Conservation (phyloP, 73 alveolate species). For the Vitrella brassicaformis region DNA sequence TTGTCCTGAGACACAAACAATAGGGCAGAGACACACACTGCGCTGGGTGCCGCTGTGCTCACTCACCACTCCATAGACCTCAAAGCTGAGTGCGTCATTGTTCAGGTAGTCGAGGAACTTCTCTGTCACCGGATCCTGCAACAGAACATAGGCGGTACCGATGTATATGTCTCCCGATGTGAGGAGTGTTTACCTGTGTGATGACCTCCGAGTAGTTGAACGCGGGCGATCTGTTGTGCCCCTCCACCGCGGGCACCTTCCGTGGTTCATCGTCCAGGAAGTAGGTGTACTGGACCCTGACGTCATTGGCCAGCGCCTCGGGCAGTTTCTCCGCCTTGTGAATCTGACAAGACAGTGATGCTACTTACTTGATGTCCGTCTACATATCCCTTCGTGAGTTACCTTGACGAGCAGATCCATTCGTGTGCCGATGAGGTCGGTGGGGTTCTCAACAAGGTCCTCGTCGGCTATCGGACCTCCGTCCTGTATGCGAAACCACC, state of each 20-base stretch:
- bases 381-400: no score
- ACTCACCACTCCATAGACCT: constrained; percentile 7
- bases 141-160: background rate
- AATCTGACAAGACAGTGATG: no score
- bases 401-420: background rate
- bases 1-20: no score
- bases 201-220: constrained; percentile 17
- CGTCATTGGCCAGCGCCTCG: constrained; percentile 23
- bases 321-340: background rate
- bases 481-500: background rate
- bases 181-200: background rate
- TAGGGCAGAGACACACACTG: no score
- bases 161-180: background rate
- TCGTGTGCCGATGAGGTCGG: background rate
- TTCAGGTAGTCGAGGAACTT: constrained; percentile 31
- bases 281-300: constrained; percentile 20
- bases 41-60: no score
- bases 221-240: constrained; percentile 16
- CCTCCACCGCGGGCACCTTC: background rate
- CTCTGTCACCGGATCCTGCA: constrained; percentile 29
- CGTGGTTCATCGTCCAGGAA: constrained; percentile 5
- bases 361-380: no score
- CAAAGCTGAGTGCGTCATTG: constrained; percentile 10
- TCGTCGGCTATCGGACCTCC: constrained; percentile 13
- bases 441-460: constrained; percentile 25